Percentiles rank a stretch among this genome's conserved stretches.
phyloP scores from a whole-genome alignment of 1,284 basidiomycete species.

The Anthracocystis setariae region DNA sequence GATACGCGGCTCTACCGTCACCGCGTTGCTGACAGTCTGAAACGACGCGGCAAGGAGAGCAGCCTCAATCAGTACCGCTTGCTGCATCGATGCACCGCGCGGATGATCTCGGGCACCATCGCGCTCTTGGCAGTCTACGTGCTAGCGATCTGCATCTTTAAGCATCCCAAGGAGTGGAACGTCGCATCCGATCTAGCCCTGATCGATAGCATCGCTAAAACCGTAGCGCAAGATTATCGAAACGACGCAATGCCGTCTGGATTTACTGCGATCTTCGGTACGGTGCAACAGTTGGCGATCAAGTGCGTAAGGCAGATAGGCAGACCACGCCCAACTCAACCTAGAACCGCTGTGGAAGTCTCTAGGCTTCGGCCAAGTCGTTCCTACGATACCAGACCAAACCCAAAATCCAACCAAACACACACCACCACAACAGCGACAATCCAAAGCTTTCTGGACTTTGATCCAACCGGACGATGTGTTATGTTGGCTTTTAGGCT shows the following conservation, averaged over 20 bases:
- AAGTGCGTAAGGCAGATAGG: constrained; percentile 3
- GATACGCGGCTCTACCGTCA: constrained; percentile 12
- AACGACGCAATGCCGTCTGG: constrained; percentile 12
- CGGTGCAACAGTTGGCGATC: constrained; percentile 10
- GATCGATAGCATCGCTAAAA: constrained; percentile 16
- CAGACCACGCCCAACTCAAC: neutral
- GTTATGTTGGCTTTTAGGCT: constrained; percentile 9
- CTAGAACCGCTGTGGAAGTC: constrained; percentile 13
- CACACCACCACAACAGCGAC: no score
- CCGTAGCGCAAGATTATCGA: constrained; percentile 2
- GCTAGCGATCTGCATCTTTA: constrained; percentile 19
- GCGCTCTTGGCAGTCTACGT: constrained; percentile 14
- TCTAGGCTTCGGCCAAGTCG: constrained; percentile 7
- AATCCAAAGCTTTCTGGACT: constrained; percentile 6
- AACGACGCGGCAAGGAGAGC: constrained; percentile 5
- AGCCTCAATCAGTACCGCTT: constrained; percentile 14
- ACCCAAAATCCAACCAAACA: no score
- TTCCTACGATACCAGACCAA: neutral
- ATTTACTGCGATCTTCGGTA: constrained; percentile 15
- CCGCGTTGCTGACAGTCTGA: constrained; percentile 8
- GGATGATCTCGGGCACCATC: constrained; percentile 16
- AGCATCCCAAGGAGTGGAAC: constrained; percentile 14
- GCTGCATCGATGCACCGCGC: constrained; percentile 5
- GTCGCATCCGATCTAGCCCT: constrained; percentile 12
- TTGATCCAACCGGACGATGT: constrained; percentile 10